Conservation (phyloP, 192 early-diverging fungal genomes). For the Coemansia erecta region DNA sequence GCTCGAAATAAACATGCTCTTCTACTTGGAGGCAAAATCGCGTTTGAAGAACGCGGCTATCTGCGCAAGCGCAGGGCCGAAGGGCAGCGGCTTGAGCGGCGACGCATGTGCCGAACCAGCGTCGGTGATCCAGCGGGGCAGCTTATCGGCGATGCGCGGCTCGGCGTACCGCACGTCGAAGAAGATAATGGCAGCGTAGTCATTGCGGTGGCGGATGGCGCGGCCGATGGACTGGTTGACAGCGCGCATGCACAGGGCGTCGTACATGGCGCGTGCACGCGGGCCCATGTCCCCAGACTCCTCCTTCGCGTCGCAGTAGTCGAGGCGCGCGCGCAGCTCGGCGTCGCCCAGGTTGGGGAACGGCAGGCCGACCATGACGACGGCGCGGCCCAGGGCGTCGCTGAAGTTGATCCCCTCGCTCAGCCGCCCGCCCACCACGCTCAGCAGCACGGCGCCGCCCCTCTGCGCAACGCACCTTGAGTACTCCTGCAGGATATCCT, state of each 20-base stretch:
- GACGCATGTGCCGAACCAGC: neutral
- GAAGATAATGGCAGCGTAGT: slow-evolving; percentile 83
- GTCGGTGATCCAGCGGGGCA: slow-evolving; percentile 66
- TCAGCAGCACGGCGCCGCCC: slow-evolving; percentile 75
- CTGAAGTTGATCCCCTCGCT: slow-evolving; percentile 94
- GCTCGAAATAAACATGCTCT: no score
- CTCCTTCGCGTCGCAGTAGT: slow-evolving; percentile 30
- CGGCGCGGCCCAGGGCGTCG: slow-evolving; percentile 77
- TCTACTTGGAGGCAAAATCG: slow-evolving; percentile 7
- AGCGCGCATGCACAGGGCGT: slow-evolving; percentile 89
- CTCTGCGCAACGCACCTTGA: slow-evolving; percentile 41
- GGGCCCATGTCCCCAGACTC: slow-evolving; percentile 48
- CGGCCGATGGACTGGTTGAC: slow-evolving; percentile 92
- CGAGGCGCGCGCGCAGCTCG: slow-evolving; percentile 64
- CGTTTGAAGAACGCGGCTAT: slow-evolving; percentile 36
- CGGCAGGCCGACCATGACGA: slow-evolving; percentile 88
- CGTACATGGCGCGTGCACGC: slow-evolving; percentile 61
- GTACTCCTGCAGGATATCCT: slow-evolving; percentile 64
- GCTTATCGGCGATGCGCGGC: slow-evolving; percentile 39
- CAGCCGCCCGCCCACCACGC: slow-evolving; percentile 89
- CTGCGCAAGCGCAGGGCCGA: slow-evolving; percentile 26
- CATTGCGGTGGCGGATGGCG: slow-evolving; percentile 85
- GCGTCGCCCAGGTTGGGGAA: slow-evolving; percentile 76
- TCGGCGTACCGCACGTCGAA: slow-evolving; percentile 67
- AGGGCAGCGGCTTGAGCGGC: neutral